Evolutionary conservation across 2,329 filamentous ascomycete species (phyloP), one percentile per base, ranked within the genome.

Genomic region (Clonostachys byssicola): DNA sequence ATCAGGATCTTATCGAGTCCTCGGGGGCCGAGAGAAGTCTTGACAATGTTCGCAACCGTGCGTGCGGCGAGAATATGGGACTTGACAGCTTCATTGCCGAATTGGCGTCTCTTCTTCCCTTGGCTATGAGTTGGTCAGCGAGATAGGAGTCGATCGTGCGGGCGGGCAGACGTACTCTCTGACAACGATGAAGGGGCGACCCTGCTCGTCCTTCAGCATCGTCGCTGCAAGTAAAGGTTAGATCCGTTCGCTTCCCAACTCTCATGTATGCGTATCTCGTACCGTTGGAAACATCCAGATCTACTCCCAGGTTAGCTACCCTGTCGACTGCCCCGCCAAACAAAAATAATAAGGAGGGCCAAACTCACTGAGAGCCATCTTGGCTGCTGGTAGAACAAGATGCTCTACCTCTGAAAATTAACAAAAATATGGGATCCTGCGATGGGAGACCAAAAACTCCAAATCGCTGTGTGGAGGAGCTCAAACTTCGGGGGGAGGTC

Each of bases 1-100:
- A 99, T 99, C 59, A 99, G 82, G 65, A 99, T 99, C 78, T 99
- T 99, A 78, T 99, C 94, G 63, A 99, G 85, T 54, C 94, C 94
- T 58, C 94, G 88, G 47, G 94, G 94, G 44, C 94, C 94, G 60
- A 99, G 80, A 55, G 95, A 99, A 51, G 90, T 94, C 78, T 95
- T 96, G 72, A 99, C 90, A 60, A 99, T 94, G 73, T 91, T 95
- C 58, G 94, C 88, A 59, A 99, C 92, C 49, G 94, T 97, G 66
- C 92, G 86, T 47, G 95, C 95, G 51, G 94, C 92, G 60, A 97
- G 84, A 61, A 99, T 99, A 73, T 99, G 95, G 61, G 91, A 90
- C 73, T 99, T 99, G 69, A 99, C 90, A 46, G 94, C 94, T 64
- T 99, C 94, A 69, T 87, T 96, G 62, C 94, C 94, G 68, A 94